Percentiles rank a stretch among this genome's conserved stretches.
Conservation (phyloP, 805 yeast species). For the Saccharomyces mikatae region DNA sequence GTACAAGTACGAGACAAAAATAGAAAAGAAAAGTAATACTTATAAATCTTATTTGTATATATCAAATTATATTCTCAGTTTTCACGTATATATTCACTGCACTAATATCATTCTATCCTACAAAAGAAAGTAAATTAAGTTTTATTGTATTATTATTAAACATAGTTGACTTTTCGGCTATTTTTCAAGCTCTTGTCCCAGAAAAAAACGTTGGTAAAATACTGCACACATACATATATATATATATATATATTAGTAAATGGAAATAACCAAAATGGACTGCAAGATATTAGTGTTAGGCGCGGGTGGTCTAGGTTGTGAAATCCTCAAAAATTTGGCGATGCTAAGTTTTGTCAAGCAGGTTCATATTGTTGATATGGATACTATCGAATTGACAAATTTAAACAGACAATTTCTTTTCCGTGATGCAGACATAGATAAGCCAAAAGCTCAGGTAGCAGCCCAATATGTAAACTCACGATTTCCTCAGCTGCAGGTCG, state of each 20-base stretch:
- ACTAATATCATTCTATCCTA: not conserved
- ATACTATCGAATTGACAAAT: constrained; percentile 85
- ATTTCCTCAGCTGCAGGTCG: constrained; percentile 26
- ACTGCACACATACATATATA: not conserved
- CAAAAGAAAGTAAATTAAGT: not conserved
- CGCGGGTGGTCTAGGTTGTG: constrained; percentile 95
- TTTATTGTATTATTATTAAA: not conserved
- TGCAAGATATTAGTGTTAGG: constrained; percentile 67
- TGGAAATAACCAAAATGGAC: constrained; percentile 8
- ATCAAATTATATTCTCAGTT: not conserved
- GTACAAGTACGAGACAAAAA: not conserved
- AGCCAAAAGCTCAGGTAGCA: constrained; percentile 75
- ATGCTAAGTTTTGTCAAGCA: constrained; percentile 54
- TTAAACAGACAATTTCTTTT: constrained; percentile 87
- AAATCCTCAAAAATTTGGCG: constrained; percentile 68
- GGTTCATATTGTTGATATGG: constrained; percentile 82
- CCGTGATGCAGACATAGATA: constrained; percentile 70
- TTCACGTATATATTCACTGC: not conserved
- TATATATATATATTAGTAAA: not conserved
- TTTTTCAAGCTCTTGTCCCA: not conserved
- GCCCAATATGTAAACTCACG: constrained; percentile 48
- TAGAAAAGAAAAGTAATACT: not conserved
- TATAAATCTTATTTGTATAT: not conserved
- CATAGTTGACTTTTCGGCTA: not conserved
- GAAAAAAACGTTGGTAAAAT: not conserved